Base-by-base conservation (phyloP, 306 rosid genomes). In the Styphnolobium japonicum region DNA sequence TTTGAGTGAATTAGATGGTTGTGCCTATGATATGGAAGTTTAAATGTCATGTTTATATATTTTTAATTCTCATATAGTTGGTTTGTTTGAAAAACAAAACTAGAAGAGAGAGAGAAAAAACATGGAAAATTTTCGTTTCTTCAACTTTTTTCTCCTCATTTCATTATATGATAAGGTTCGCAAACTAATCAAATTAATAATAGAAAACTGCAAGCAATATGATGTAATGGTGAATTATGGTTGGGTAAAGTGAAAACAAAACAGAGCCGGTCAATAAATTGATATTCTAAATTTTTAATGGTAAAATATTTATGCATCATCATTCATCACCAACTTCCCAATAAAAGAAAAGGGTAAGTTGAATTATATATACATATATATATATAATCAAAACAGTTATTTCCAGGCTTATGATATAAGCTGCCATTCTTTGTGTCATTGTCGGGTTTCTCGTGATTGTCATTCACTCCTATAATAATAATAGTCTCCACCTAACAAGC, bases 401-500 rank as follows among this genome's bases (percentile, higher is more conserved):
- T 52, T 80, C 14, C 40, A 80, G 66, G 46, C 63, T 74, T 33
- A 70, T 3, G 5, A 7, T 68, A 25, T 4, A 71, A 64, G 71
- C 58, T 63, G 79, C 67, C 56, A 64, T 63, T 64, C 25, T 77
- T 33, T 72, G 74, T 14, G 65, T 77, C 79, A 36, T 45, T 45
- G 79, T 90, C 83, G 86, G 65, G 51, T 67, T 75, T 83, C 92
- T 74, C 95, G 92, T 92, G 95, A 89, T 77, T 79, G 82, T 79
- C 95, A 85, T 89, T 88, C 80, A 84, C 81, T 87, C 66, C 72
- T n/a, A 77, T 64, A n/a, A 51, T 53, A 77, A 46, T 65, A 71
- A 76, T 51, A 53, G 55, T 75, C 80, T 68, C 87, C 86, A 87
- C 80, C 93, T 51, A 84, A 84, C 76, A 21, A 69, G 64, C 67